Evolutionary conservation across 768 basidiomycete genomes (phyloP), one percentile per base, ranked within the genome.

Genomic region (Pleurotus djamor): DNA sequence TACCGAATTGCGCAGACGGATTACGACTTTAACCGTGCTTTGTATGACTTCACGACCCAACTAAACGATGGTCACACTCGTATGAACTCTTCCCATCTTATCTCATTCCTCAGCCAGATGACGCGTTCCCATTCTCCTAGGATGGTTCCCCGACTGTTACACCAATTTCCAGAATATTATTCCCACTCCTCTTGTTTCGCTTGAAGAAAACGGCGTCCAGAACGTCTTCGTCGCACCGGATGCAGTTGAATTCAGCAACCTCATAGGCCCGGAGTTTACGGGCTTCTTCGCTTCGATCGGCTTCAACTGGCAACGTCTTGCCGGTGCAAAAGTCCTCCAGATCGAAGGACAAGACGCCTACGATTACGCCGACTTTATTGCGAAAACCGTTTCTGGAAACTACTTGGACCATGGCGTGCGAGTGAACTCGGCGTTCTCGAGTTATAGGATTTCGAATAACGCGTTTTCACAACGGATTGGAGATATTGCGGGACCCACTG

Each of bases 21-120:
- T 62, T 88, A 85, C 60, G 85, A 86, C 65, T 87, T 88, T 70
- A 86, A 81, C 64, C 73, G 72, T 48, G 85, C 78, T 43, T 64
- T 88, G 14, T 86, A 81, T 60, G 74, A 83, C 56, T 80, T 84
- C 60, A 79, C 78, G 0, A 83, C 76, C 14, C 77, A 77, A 51
- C 63, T 88, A 48, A 87, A 88, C 64, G 86, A 87, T 65, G 86
- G 86, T 5, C 87, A 87, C 65, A 88, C 87, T 10, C 77, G 85
- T 83, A 69, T 33, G 77, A 66, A 36, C 43, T 41, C 8, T 60
- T 59, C 16, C 45, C 2, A 47, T 12, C 13, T 7, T 12, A 7
- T 47, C 45, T 7, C 12, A 47, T 7, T 12, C 21, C 21, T 3
- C 21, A 28, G 16, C 17, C 37, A 48, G 36, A 5, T 44, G 21